A percentile compares a stretch with the other conserved stretches of the same genome.
These are phyloP conservation scores for Capsicum chinense DNA, from an alignment of 257 asterid species.

Conservation along the genomic window DNA sequence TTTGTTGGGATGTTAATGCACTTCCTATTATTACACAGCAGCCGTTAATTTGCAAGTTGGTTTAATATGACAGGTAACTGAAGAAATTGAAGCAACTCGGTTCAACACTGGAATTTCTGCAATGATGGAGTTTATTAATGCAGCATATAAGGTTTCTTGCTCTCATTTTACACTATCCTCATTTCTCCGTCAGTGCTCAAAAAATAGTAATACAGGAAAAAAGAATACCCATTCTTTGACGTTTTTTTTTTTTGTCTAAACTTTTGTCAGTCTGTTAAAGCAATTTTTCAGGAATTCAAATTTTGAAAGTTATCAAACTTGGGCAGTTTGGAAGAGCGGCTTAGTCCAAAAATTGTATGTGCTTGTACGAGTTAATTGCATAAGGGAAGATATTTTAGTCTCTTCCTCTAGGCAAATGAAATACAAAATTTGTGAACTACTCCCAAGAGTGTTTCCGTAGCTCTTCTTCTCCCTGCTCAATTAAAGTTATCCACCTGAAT, in stretches of 20 bases:
- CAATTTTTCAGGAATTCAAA: not conserved
- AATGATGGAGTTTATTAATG: slow-evolving; percentile 97
- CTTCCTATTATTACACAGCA: slow-evolving; percentile 17
- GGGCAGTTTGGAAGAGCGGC: not conserved
- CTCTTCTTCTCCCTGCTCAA: not conserved
- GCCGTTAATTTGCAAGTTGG: slow-evolving; percentile 3
- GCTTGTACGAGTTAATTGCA: not conserved
- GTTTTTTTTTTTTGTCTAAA: not conserved
- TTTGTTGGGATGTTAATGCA: slow-evolving; percentile 9
- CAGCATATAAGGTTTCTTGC: slow-evolving; percentile 78
- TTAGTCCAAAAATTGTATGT: slow-evolving; percentile 19
- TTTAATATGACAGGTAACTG: slow-evolving; percentile 63
- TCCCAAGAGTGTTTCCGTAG: not conserved
- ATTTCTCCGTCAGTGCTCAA: not conserved
- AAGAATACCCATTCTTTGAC: not conserved
- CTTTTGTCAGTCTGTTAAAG: not conserved
- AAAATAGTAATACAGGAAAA: not conserved
- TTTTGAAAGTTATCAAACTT: not conserved
- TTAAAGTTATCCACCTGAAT: not conserved
- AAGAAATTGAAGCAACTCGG: slow-evolving; percentile 92
- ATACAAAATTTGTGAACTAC: not conserved
- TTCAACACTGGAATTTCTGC: slow-evolving; percentile 99
- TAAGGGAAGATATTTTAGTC: not conserved
- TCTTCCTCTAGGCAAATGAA: not conserved
- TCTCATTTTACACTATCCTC: slow-evolving; percentile 12